Evolutionary conservation across 768 basidiomycete genomes (phyloP).

Genomic region (Lentinula sp.): DNA sequence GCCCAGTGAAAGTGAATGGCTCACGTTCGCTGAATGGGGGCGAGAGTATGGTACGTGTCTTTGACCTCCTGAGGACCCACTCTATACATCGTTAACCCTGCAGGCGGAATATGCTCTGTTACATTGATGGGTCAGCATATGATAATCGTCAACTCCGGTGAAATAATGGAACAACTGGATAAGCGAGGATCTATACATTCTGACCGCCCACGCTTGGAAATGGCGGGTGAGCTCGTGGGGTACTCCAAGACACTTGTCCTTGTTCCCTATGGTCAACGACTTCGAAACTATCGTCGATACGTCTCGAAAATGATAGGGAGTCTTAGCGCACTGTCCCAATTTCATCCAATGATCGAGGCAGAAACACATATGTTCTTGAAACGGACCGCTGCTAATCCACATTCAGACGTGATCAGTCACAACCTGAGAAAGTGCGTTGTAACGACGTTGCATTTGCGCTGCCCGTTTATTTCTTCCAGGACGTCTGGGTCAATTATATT

Average conservation of each 20-base stretch:
- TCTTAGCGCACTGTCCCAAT: constrained; percentile 20
- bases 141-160: constrained; percentile 41
- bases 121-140: constrained; percentile 38
- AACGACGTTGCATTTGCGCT: not conserved
- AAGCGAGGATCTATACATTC: constrained; percentile 42
- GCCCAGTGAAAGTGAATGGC: constrained; percentile 38
- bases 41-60: constrained; percentile 38
- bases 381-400: constrained; percentile 23
- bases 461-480: constrained; percentile 16
- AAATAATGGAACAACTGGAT: constrained; percentile 40
- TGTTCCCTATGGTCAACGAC: constrained; percentile 34
- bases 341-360: constrained; percentile 25
- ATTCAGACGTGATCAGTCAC: constrained; percentile 17
- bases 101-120: constrained; percentile 33
- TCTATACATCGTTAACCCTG: not conserved
- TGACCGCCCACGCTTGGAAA: constrained; percentile 39
- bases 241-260: constrained; percentile 42
- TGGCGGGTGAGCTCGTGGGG: constrained; percentile 46
- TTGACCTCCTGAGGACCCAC: not conserved
- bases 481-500: constrained; percentile 50
- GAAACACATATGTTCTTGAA: constrained; percentile 31
- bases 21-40: constrained; percentile 45
- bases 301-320: constrained; percentile 36
- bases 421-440: constrained; percentile 36
- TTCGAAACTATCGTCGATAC: constrained; percentile 37